A percentile compares a stretch with the other conserved stretches of the same genome.
Conservation (phyloP, 1,284 basidiomycete genomes). For the Pseudozyma pruni region DNA sequence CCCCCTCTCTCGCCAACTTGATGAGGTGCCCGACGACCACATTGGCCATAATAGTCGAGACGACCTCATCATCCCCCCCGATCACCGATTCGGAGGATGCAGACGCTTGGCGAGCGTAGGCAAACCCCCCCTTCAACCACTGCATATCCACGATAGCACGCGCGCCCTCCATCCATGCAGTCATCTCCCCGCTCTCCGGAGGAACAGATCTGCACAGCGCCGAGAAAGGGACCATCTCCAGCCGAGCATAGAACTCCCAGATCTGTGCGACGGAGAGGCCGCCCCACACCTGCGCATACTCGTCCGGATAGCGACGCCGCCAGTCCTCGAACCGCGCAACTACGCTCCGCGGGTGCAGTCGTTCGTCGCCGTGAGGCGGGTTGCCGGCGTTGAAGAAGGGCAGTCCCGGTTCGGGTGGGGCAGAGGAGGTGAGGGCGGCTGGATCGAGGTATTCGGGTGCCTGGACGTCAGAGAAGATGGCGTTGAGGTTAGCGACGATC, state of each 20-base stretch:
- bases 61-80: slow-evolving; percentile 60
- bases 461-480: slow-evolving; percentile 52
- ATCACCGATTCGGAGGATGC: not conserved
- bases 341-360: slow-evolving; percentile 47
- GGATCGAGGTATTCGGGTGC: slow-evolving; percentile 59
- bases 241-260: slow-evolving; percentile 62
- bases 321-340: slow-evolving; percentile 56
- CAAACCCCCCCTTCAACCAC: slow-evolving; percentile 26
- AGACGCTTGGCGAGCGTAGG: slow-evolving; percentile 7
- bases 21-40: slow-evolving; percentile 46
- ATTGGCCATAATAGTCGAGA: slow-evolving; percentile 41
- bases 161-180: slow-evolving; percentile 3
- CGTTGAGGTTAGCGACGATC: slow-evolving; percentile 6
- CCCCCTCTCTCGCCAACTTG: slow-evolving; percentile 27
- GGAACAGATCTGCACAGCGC: too few relatives aligned
- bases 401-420: not conserved
- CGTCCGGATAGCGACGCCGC: slow-evolving; percentile 49
- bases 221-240: slow-evolving; percentile 53
- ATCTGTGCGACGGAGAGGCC: slow-evolving; percentile 58
- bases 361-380: not conserved
- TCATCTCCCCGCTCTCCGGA: slow-evolving; percentile 15
- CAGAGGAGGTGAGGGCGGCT: not conserved
- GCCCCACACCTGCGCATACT: slow-evolving; percentile 62
- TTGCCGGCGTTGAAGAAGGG: not conserved
- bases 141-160: slow-evolving; percentile 11